phyloP scores from a whole-genome alignment of 129 eudicot species.

The Flaveria linearis region DNA sequence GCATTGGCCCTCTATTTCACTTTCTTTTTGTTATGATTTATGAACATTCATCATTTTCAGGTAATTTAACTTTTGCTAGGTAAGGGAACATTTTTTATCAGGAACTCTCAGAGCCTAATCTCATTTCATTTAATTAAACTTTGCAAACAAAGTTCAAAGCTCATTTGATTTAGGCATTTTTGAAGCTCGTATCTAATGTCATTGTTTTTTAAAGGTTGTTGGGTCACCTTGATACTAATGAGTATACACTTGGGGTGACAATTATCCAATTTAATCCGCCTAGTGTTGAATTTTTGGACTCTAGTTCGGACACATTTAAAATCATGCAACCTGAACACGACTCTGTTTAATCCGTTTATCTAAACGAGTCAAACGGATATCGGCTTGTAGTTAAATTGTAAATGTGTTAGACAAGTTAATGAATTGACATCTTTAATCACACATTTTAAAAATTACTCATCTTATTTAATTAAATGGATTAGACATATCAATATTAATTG shows the following conservation, averaged over 20 bases:
- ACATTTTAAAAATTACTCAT: neutral
- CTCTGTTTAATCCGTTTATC: neutral
- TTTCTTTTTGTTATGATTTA: constrained; percentile 16
- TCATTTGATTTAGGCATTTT: neutral
- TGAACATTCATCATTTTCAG: constrained; percentile 2
- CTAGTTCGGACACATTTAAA: no score
- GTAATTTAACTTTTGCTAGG: constrained; percentile 9
- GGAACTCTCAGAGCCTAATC: neutral
- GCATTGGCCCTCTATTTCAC: neutral
- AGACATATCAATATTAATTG: no score
- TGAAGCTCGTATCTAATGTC: neutral
- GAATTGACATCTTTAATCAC: no score
- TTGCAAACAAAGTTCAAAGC: constrained; percentile 1
- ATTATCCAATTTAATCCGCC: no score
- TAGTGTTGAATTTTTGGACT: no score
- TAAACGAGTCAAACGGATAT: neutral
- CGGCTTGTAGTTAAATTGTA: neutral
- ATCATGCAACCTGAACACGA: neutral
- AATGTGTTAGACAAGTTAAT: no score
- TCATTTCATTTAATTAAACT: neutral
- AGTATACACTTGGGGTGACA: no score
- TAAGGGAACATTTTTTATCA: constrained; percentile 22
- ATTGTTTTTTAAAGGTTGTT: neutral
- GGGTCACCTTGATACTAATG: neutral
- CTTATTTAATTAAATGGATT: neutral